Base-by-base conservation (phyloP, 208 protist species). In the Naegleria gruberi region DNA sequence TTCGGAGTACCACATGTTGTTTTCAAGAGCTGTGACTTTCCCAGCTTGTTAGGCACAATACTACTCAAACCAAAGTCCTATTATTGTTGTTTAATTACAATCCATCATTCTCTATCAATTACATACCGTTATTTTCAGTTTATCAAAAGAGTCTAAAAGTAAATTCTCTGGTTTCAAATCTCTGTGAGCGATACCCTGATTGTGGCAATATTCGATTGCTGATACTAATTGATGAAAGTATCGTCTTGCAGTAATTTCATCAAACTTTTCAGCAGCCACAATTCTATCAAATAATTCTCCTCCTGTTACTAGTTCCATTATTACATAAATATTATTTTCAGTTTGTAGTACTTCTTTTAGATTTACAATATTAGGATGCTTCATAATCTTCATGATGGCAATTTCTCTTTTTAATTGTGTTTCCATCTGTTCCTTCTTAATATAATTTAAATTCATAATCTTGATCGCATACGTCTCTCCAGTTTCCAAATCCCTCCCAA, bases 231-330 rank as follows among this genome's bases (percentile, higher is more conserved):
- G 96, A 92, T 97, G 96, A 90, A 98, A 98, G 90, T 97, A 98
- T 46, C 93, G 83, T 12, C 96, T 94, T 0, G 96, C 96, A 45
- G 94, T 95, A 81, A 93, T 89, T 92, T 98, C 97, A 77, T 43
- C 82, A 84, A 98, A 98, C 91, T 94, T 94, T 10, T 94, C 92
- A 65, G 95, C 93, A 41, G 93, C 94, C 34, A 97, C 94, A 89
- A 99, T 98, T 81, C 97, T 93, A 88, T 98, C 96, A 89, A 98
- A 98, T 85, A 99, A 93, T 92, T 98, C 97, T 0, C 97, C 97
- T 82, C 96, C 94, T 10, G 90, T 92, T 43, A 92, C 91, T 7
- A 92, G 47, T 51, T 92, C 91, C 43, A 92, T 57, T 12, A 92
- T 90, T 17, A 92, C 34, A 41, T 92, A 92, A 41, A 92, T 92